Percentiles rank a stretch among this genome's conserved stretches.
phyloP scores from a whole-genome alignment of 306 rosid species.

The Ochetophila trinervis region DNA sequence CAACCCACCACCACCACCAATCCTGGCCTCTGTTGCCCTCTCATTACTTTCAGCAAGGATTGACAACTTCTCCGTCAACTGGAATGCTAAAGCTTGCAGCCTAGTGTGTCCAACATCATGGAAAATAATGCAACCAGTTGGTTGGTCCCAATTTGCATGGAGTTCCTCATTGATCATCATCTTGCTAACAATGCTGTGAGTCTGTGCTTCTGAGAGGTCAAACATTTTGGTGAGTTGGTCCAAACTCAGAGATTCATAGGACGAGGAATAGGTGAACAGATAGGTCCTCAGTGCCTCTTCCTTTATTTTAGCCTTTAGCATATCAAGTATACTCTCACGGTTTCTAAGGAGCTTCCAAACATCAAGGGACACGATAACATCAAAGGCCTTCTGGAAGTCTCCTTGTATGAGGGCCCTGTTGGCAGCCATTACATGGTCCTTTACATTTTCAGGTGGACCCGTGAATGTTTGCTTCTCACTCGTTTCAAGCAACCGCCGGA shows the following conservation, averaged over 20 bases:
- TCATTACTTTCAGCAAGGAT: slow-evolving; percentile 86
- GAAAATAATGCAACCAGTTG: slow-evolving; percentile 32
- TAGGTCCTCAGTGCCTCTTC: slow-evolving; percentile 93
- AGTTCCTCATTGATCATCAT: slow-evolving; percentile 97
- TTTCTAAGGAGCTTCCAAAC: slow-evolving; percentile 82
- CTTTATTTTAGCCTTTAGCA: slow-evolving; percentile 79
- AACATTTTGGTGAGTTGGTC: slow-evolving; percentile 73
- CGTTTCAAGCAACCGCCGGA: slow-evolving; percentile 71
- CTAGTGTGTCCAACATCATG: slow-evolving; percentile 57
- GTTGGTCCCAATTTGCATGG: slow-evolving; percentile 56
- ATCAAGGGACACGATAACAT: slow-evolving; percentile 66
- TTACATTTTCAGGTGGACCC: slow-evolving; percentile 90
- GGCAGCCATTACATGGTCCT: slow-evolving; percentile 96
- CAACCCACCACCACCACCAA: slow-evolving; percentile 87
- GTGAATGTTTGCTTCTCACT: slow-evolving; percentile 87
- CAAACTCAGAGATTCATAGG: slow-evolving; percentile 70
- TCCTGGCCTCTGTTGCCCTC: slow-evolving; percentile 79
- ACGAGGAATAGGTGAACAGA: slow-evolving; percentile 78
- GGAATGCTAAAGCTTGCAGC: slow-evolving; percentile 78
- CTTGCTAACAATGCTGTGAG: slow-evolving; percentile 72
- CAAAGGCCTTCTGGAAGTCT: slow-evolving; percentile 66
- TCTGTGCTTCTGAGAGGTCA: slow-evolving; percentile 56
- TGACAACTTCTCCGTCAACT: slow-evolving; percentile 74
- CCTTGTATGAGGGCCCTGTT: slow-evolving; percentile 74
- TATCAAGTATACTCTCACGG: slow-evolving; percentile 54